These are phyloP conservation scores for Cymbomonas tetramitiformis DNA, from an alignment of 139 green algal species.

Conservation along the genomic window DNA sequence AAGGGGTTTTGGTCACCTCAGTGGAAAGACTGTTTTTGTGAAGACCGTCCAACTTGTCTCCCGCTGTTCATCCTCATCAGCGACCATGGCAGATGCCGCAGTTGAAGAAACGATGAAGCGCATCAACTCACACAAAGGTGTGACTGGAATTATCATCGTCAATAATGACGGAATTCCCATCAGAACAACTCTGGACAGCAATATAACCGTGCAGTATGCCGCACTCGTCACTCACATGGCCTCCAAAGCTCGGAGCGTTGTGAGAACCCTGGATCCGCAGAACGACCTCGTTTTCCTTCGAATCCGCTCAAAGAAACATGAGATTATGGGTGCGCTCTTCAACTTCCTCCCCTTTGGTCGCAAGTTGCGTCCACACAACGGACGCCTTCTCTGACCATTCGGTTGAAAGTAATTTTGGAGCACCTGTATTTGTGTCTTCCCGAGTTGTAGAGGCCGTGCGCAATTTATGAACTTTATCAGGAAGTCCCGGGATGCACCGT, in stretches of 20 bases:
- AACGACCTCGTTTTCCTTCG: conserved; percentile 26
- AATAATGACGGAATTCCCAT: conserved; percentile 25
- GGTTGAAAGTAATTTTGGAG: too few relatives aligned
- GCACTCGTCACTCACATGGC: conserved; percentile 18
- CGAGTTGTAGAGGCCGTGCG: too few relatives aligned
- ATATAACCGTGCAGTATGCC: conserved; percentile 19
- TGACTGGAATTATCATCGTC: conserved; percentile 17
- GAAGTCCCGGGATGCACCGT: too few relatives aligned
- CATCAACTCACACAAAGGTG: conserved; percentile 25
- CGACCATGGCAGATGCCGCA: neutral
- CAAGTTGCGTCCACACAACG: too few relatives aligned
- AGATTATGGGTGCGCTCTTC: conserved; percentile 30
- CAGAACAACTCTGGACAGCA: conserved; percentile 20
- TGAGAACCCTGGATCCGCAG: conserved; percentile 11
- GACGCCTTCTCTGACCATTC: too few relatives aligned
- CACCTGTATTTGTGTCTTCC: too few relatives aligned
- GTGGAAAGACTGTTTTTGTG: too few relatives aligned
- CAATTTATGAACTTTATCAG: too few relatives aligned
- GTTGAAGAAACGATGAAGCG: conserved; percentile 26
- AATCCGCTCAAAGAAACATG: conserved; percentile 25
- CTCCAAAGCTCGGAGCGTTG: conserved; percentile 6
- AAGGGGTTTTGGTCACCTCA: too few relatives aligned
- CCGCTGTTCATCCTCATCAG: too few relatives aligned
- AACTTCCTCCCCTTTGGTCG: too few relatives aligned
- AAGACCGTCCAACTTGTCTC: too few relatives aligned